Evolutionary conservation across 2,329 filamentous ascomycete genomes (phyloP).

Genomic region (Arthrobotrys entomopaga): DNA sequence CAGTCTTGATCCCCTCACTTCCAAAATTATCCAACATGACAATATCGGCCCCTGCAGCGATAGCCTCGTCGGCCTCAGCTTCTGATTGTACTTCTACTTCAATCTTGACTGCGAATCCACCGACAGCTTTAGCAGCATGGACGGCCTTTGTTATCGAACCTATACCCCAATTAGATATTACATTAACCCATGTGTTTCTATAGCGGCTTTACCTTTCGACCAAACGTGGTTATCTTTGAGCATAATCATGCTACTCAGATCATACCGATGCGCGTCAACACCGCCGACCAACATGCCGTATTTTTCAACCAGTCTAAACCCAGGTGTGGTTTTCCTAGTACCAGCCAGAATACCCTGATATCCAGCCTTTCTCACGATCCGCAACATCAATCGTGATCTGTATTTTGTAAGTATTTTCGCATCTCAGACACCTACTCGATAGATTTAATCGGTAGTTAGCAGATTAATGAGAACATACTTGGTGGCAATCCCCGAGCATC

Average conservation of each 20-base stretch:
- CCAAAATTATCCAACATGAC: conserved; percentile 98
- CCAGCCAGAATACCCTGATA: conserved; percentile 89
- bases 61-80: conserved; percentile 88
- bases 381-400: conserved; percentile 68
- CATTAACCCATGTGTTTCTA: neutral
- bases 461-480: conserved; percentile 60
- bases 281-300: conserved; percentile 97
- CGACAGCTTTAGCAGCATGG: conserved; percentile 80
- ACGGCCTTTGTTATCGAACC: conserved; percentile 86
- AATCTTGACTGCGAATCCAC: conserved; percentile 90
- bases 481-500: conserved; percentile 90
- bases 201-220: conserved; percentile 64
- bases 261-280: conserved; percentile 89
- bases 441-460: neutral
- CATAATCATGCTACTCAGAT: conserved; percentile 96
- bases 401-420: neutral
- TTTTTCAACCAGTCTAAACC: conserved; percentile 94
- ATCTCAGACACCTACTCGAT: neutral
- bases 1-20: conserved; percentile 77
- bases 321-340: conserved; percentile 95
- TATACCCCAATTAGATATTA: conserved; percentile 26
- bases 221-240: conserved; percentile 99
- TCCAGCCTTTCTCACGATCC: conserved; percentile 71
- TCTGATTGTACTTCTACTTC: conserved; percentile 95
- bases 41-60: conserved; percentile 88